A percentile compares a stretch with the other conserved stretches of the same genome.
Evolutionary conservation across 768 basidiomycete genomes (phyloP).

Genomic region (Termitomyces sp.): DNA sequence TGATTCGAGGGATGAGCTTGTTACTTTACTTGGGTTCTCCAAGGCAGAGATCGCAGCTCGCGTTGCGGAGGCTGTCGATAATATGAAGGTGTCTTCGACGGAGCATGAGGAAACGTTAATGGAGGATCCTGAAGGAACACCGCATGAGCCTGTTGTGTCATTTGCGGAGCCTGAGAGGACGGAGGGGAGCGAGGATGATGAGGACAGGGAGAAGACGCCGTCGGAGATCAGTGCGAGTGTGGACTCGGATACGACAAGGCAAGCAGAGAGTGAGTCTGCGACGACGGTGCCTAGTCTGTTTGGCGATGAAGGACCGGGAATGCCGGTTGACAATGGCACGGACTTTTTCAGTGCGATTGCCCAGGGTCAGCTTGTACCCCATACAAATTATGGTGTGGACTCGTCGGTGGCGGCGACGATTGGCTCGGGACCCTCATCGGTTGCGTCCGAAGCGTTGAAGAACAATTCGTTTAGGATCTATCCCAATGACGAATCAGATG

Average conservation of each 20-base stretch:
- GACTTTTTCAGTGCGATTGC: constrained; percentile 84
- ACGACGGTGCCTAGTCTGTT: constrained; percentile 88
- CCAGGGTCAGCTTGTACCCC: constrained; percentile 57
- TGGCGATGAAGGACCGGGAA: constrained; percentile 69
- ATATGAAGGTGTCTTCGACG: constrained; percentile 46
- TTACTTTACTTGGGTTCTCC: constrained; percentile 88
- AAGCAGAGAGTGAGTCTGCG: constrained; percentile 68
- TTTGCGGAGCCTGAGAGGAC: constrained; percentile 72
- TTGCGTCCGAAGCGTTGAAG: constrained; percentile 68
- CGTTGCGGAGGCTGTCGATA: constrained; percentile 78
- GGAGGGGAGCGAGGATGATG: constrained; percentile 25
- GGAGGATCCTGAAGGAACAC: constrained; percentile 39
- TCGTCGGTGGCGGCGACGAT: constrained; percentile 94
- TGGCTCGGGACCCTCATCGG: constrained; percentile 85
- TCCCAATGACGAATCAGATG: constrained; percentile 79
- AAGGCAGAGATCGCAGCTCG: constrained; percentile 77
- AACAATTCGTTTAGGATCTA: constrained; percentile 88
- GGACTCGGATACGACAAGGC: constrained; percentile 55
- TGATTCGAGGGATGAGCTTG: constrained; percentile 84
- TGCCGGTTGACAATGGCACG: constrained; percentile 57
- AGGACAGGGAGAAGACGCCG: constrained; percentile 47
- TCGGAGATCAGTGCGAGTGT: constrained; percentile 69
- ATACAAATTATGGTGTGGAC: constrained; percentile 72
- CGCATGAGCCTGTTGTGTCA: constrained; percentile 75
- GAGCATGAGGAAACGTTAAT: constrained; percentile 22